Percentiles rank a stretch among this genome's conserved stretches.
Evolutionary conservation across 805 yeast species (phyloP).

Genomic region (Saccharomycopsis lassenensis): DNA sequence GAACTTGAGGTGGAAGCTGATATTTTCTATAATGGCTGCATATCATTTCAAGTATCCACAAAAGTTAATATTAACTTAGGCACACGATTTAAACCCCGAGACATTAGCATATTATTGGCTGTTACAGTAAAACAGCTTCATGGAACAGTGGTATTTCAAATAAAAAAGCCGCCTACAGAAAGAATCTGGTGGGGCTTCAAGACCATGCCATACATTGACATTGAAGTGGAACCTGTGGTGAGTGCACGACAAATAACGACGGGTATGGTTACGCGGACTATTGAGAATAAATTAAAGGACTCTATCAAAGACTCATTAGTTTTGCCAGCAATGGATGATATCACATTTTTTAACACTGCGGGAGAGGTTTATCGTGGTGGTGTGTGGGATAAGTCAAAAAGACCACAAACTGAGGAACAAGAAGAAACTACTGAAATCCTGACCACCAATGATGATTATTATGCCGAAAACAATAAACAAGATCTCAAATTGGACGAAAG

Average conservation of each 20-base stretch:
- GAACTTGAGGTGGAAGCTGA: conserved; percentile 48
- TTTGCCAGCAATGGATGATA: conserved; percentile 81
- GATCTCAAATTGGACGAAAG: not conserved
- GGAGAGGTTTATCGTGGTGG: conserved; percentile 83
- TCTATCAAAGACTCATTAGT: conserved; percentile 74
- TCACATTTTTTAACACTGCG: conserved; percentile 55
- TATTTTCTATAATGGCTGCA: conserved; percentile 63
- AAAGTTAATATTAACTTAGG: conserved; percentile 69
- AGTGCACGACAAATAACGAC: conserved; percentile 75
- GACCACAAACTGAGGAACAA: conserved; percentile 17
- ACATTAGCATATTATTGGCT: conserved; percentile 62
- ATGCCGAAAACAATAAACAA: not conserved
- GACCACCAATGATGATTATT: not conserved
- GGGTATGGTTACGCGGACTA: conserved; percentile 66
- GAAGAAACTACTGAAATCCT: not conserved
- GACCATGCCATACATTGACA: conserved; percentile 60
- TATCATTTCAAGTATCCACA: conserved; percentile 69
- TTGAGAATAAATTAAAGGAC: conserved; percentile 68
- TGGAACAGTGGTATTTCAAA: conserved; percentile 58
- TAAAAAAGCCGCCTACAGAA: conserved; percentile 86
- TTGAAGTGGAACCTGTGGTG: conserved; percentile 83
- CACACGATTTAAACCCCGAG: conserved; percentile 60
- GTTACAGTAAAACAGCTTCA: conserved; percentile 56
- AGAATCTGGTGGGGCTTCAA: conserved; percentile 88
- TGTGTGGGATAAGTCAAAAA: conserved; percentile 56